Base-by-base conservation (phyloP, 1,284 basidiomycete species). In the Boletellus dicymbophilus region DNA sequence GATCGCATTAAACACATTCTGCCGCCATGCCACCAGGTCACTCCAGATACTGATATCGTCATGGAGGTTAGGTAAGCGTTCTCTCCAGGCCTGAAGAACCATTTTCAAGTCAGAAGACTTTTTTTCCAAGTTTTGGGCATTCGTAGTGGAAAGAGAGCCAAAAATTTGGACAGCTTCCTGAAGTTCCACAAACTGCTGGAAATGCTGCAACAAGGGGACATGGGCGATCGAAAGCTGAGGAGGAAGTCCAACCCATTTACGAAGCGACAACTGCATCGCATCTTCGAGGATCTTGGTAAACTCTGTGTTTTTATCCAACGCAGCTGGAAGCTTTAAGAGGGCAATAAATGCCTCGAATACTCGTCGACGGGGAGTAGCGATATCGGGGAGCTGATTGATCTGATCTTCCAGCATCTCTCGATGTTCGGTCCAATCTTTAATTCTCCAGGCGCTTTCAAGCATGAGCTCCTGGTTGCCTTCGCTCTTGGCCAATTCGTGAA, bases 1-100 rank as follows among this genome's bases (percentile, higher is more conserved):
- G 73, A 99, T 97, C n/a, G 94, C 91, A 58, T 90, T 83, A 67
- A 90, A 90, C 25, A 90, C 87, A 58, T 90, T 98, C 72, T 98
- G 95, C 49, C 97, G 79, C 97, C 97, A 99, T 16, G 95, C 95
- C 9, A 99, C 93, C 12, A 99, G 78, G 68, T 99, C 97, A 58
- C 93, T 95, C 97, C 97, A 99, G 48, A 98, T 90, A 60, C 92
- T 95, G 72, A 99, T 98, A 68, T 99, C 97, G 67, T 99, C 97
- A 72, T 94, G 94, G 53, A 90, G 78, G 68, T 98, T 98, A 2
- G 97, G 97, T 22, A 99, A 77, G 30, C 97, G 86, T 67, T 99
- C 97, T 52, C 97, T 84, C 97, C 97, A 99, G 1, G 95, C 93
- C 62, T 93, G 90, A 49, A 98, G 83, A 48, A 97, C 92, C 77